A percentile compares a stretch with the other conserved stretches of the same genome.
phyloP scores from a whole-genome alignment of 2,329 filamentous ascomycete genomes.

The Aureobasidium namibiae region DNA sequence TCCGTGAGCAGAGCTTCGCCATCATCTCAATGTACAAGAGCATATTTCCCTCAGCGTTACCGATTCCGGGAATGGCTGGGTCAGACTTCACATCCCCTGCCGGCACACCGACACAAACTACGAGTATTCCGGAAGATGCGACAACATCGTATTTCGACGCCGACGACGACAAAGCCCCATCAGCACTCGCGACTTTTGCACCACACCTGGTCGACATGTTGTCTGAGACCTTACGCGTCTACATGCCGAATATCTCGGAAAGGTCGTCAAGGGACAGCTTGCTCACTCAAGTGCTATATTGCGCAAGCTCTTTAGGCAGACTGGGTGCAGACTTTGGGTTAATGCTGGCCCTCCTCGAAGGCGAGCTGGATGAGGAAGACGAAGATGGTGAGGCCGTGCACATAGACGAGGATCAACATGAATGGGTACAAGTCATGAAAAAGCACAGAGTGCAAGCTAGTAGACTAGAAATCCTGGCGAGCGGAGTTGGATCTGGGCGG shows the following conservation, averaged over 20 bases:
- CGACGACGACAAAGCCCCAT: slow-evolving; percentile 39
- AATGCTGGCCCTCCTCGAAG: slow-evolving; percentile 60
- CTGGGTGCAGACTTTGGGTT: slow-evolving; percentile 89
- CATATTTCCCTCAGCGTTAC: slow-evolving; percentile 62
- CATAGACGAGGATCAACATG: slow-evolving; percentile 41
- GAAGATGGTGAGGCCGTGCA: slow-evolving; percentile 62
- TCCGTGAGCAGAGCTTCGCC: slow-evolving; percentile 92
- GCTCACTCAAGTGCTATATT: slow-evolving; percentile 87
- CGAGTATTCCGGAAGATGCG: not conserved
- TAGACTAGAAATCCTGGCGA: slow-evolving; percentile 53
- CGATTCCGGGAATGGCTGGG: slow-evolving; percentile 25
- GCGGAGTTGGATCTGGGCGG: slow-evolving; percentile 31
- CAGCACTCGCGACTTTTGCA: slow-evolving; percentile 74
- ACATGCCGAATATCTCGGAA: slow-evolving; percentile 76
- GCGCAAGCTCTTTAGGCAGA: slow-evolving; percentile 80
- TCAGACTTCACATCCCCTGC: not conserved
- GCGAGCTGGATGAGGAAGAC: slow-evolving; percentile 37
- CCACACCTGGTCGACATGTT: slow-evolving; percentile 75
- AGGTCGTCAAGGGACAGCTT: slow-evolving; percentile 75
- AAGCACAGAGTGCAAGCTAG: slow-evolving; percentile 80
- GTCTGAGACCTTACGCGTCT: slow-evolving; percentile 63
- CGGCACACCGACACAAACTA: not conserved
- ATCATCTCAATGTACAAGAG: slow-evolving; percentile 92
- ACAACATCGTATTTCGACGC: not conserved
- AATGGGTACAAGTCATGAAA: slow-evolving; percentile 86